phyloP scores from a whole-genome alignment of 2,329 filamentous ascomycete genomes.

The Calonectria naviculata region DNA sequence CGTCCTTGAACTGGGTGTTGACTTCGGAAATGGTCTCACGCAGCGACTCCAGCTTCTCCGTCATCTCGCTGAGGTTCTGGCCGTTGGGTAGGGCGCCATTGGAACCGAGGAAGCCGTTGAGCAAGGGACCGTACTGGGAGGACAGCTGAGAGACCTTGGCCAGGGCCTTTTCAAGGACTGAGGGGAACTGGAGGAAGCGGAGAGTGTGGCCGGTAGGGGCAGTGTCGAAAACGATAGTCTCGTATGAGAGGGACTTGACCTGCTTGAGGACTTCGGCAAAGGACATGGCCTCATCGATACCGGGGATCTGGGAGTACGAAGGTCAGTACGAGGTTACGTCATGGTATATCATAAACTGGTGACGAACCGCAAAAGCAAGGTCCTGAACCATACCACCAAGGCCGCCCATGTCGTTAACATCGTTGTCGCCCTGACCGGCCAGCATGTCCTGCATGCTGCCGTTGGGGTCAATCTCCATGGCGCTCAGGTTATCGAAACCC shows the following conservation, averaged over 20 bases:
- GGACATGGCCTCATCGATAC: conserved; percentile 99
- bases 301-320: conserved; percentile 79
- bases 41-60: conserved; percentile 93
- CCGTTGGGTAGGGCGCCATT: conserved; percentile 84
- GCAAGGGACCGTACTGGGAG: conserved; percentile 92
- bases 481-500: conserved; percentile 92
- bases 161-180: conserved; percentile 97
- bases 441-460: conserved; percentile 97
- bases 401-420: conserved; percentile 74
- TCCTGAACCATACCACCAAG: conserved; percentile 99
- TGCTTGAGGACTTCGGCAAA: conserved; percentile 99
- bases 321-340: not conserved
- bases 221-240: conserved; percentile 99
- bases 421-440: conserved; percentile 77
- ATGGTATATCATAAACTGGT: not conserved
- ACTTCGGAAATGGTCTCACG: conserved; percentile 95
- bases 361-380: conserved; percentile 87
- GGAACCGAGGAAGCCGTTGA: conserved; percentile 90
- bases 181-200: conserved; percentile 98
- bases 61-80: conserved; percentile 91
- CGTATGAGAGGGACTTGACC: conserved; percentile 98
- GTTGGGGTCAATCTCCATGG: conserved; percentile 99
- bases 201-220: conserved; percentile 98
- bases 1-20: conserved; percentile 98
- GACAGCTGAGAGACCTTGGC: conserved; percentile 96